These are phyloP conservation scores for Schizosaccharomyces cryophilus DNA, from an alignment of 805 yeast species.

Conservation along the genomic window DNA sequence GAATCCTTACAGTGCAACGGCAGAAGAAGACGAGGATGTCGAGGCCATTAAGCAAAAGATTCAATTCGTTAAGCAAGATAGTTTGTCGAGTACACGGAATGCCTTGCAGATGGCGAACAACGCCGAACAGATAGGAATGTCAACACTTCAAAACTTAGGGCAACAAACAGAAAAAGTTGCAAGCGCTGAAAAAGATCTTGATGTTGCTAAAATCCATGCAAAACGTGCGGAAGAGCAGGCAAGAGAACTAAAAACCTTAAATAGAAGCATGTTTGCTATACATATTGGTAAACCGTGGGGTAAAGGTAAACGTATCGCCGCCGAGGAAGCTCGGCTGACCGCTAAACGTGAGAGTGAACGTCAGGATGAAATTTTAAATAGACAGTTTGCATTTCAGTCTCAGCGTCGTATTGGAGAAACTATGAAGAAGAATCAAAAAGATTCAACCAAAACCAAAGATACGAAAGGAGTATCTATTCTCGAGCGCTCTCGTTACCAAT, in stretches of 20 bases:
- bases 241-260: slow-evolving; percentile 49
- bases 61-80: slow-evolving; percentile 62
- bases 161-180: slow-evolving; percentile 74
- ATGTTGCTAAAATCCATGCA: slow-evolving; percentile 59
- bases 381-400: slow-evolving; percentile 33
- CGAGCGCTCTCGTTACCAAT: slow-evolving; percentile 47
- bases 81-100: slow-evolving; percentile 64
- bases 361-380: slow-evolving; percentile 32
- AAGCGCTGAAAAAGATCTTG: slow-evolving; percentile 51
- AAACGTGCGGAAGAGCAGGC: slow-evolving; percentile 64
- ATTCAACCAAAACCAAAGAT: slow-evolving; percentile 11
- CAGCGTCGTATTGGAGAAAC: slow-evolving; percentile 43
- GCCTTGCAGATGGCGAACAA: slow-evolving; percentile 48
- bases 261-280: slow-evolving; percentile 61
- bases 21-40: slow-evolving; percentile 58
- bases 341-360: slow-evolving; percentile 38
- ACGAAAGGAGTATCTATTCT: slow-evolving; percentile 27
- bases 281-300: slow-evolving; percentile 73
- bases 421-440: slow-evolving; percentile 7
- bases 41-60: slow-evolving; percentile 66
- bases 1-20: not conserved
- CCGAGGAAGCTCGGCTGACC: slow-evolving; percentile 46
- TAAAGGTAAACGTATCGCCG: slow-evolving; percentile 45
- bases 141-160: slow-evolving; percentile 78
- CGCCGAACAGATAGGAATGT: slow-evolving; percentile 50